Percentiles rank a stretch among this genome's conserved stretches.
Conservation (phyloP, 2,329 filamentous ascomycete genomes). For the Fusarium bulbicola region DNA sequence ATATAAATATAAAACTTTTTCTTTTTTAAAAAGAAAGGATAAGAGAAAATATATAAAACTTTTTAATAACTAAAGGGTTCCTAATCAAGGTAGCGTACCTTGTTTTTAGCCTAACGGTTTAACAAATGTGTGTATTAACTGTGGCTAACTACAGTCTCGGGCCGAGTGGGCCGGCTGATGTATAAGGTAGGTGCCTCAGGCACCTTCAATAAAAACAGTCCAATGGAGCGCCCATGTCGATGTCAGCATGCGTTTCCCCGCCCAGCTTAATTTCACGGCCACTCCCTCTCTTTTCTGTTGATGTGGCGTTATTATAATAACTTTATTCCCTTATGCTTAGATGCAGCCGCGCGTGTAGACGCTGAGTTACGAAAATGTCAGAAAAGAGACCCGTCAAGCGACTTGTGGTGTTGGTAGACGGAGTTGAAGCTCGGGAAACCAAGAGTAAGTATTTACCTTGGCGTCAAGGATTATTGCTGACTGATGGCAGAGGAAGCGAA, state of each 20-base stretch:
- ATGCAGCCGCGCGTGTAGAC: not conserved
- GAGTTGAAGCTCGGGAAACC: constrained; percentile 20
- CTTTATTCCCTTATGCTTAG: not conserved
- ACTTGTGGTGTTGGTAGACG: constrained; percentile 35
- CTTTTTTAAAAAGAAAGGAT: no score
- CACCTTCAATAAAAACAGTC: no score
- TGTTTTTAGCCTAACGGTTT: no score
- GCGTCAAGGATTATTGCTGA: not conserved
- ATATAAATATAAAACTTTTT: no score
- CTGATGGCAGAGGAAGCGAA: constrained; percentile 22
- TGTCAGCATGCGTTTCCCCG: constrained; percentile 3
- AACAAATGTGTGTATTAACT: no score
- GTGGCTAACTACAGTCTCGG: no score
- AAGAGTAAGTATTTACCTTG: constrained; percentile 19
- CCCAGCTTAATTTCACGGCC: not conserved
- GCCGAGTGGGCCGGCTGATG: no score
- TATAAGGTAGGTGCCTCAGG: no score
- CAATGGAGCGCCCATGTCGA: not conserved
- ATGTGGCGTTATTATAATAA: not conserved
- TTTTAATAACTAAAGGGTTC: no score
- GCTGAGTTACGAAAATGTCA: constrained; percentile 15
- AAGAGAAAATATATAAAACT: no score
- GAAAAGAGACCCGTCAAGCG: constrained; percentile 25
- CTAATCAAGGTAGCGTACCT: no score
- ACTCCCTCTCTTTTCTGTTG: not conserved